Conservation (phyloP, 768 basidiomycete species). For the Lactarius akahatsu region DNA sequence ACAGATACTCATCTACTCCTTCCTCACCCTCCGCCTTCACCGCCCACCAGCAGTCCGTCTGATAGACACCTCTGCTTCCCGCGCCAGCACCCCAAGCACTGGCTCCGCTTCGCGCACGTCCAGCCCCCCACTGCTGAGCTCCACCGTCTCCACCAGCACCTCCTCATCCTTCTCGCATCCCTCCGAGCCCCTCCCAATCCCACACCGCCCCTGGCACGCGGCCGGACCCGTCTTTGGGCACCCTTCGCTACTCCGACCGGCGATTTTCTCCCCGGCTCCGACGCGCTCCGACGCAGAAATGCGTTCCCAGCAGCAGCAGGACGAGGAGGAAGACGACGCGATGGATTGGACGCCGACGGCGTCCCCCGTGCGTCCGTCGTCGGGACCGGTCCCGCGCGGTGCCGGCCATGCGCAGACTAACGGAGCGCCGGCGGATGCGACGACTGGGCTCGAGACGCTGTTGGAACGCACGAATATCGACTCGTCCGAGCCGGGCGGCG, state of each 20-base stretch:
- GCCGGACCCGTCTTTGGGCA: slow-evolving; percentile 64
- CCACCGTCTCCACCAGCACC: neutral
- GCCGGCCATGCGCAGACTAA: neutral
- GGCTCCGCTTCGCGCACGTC: slow-evolving; percentile 38
- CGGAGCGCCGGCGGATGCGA: slow-evolving; percentile 4
- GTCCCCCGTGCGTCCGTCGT: slow-evolving; percentile 1
- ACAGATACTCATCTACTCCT: slow-evolving; percentile 55
- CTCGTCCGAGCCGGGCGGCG: neutral
- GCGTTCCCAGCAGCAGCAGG: slow-evolving; percentile 32
- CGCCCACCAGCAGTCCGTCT: slow-evolving; percentile 72
- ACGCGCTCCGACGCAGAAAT: slow-evolving; percentile 32
- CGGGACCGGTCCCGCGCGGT: neutral
- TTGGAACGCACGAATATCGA: slow-evolving; percentile 26
- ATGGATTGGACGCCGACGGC: slow-evolving; percentile 72
- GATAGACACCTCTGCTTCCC: slow-evolving; percentile 53
- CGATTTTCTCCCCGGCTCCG: slow-evolving; percentile 32
- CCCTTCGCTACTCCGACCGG: slow-evolving; percentile 51
- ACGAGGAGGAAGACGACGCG: slow-evolving; percentile 38
- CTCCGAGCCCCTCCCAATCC: slow-evolving; percentile 59
- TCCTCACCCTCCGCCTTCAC: slow-evolving; percentile 57
- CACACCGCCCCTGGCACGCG: slow-evolving; percentile 35
- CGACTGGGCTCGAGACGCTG: slow-evolving; percentile 28
- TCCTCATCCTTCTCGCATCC: slow-evolving; percentile 15
- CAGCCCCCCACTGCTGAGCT: slow-evolving; percentile 40
- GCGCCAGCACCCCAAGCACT: slow-evolving; percentile 30